Evolutionary conservation across 108 stramenopile genomes (phyloP).

Genomic region (Skeletonema marinoi): DNA sequence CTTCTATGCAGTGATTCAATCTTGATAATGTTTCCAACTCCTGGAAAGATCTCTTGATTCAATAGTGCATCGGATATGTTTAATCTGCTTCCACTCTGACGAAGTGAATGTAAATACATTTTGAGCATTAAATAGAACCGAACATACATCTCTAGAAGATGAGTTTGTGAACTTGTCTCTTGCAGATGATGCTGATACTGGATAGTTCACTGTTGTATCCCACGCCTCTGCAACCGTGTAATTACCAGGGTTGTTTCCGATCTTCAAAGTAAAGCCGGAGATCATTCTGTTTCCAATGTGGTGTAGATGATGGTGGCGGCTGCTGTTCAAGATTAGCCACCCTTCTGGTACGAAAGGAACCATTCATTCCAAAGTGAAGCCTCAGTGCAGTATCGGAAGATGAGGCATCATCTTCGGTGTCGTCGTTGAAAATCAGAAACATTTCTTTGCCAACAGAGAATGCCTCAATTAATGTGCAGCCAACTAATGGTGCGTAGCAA

Average conservation of each 20-base stretch:
- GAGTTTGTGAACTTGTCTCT: constrained; percentile 48
- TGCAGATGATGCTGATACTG: constrained; percentile 45
- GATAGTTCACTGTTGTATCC: constrained; percentile 39
- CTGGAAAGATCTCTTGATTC: constrained; percentile 62
- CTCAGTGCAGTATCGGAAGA: constrained; percentile 49
- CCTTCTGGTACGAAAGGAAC: constrained; percentile 37
- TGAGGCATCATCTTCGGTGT: not conserved
- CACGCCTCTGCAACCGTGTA: constrained; percentile 40
- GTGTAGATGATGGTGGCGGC: not conserved
- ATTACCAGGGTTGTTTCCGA: not conserved
- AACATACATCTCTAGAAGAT: constrained; percentile 46
- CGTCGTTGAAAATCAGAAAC: constrained; percentile 52
- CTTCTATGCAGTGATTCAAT: constrained; percentile 64
- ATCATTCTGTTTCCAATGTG: constrained; percentile 41
- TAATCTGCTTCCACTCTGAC: constrained; percentile 18
- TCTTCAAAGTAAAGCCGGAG: constrained; percentile 32
- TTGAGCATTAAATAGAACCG: constrained; percentile 43
- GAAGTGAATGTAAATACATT: constrained; percentile 43
- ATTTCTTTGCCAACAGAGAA: constrained; percentile 74
- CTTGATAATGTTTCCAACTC: constrained; percentile 76
- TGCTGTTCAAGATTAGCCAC: not conserved
- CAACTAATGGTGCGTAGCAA: constrained; percentile 12
- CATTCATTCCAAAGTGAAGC: constrained; percentile 76
- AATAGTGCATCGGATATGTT: constrained; percentile 64
- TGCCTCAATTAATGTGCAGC: constrained; percentile 35